phyloP scores from a whole-genome alignment of 257 asterid species.

The Oldenlandia corymbosa region DNA sequence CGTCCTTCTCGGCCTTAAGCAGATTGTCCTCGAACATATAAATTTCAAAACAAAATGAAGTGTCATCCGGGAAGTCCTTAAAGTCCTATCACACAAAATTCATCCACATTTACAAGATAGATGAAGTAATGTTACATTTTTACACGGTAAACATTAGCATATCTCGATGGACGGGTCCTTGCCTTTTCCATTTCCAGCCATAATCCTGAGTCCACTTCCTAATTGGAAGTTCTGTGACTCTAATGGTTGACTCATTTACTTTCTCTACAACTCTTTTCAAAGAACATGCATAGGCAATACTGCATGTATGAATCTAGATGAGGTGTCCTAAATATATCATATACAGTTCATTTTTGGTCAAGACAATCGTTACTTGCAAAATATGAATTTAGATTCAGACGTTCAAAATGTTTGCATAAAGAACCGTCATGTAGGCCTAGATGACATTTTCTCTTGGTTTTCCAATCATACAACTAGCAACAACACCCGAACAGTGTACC shows the following conservation, averaged over 20 bases:
- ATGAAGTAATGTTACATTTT: background rate
- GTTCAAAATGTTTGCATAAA: too few relatives aligned
- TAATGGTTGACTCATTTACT: conserved; percentile 55
- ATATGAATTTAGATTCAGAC: too few relatives aligned
- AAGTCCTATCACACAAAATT: conserved; percentile 39
- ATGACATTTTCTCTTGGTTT: too few relatives aligned
- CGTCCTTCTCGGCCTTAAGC: conserved; percentile 57
- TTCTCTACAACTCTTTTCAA: conserved; percentile 73
- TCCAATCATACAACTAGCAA: too few relatives aligned
- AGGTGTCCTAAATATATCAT: too few relatives aligned
- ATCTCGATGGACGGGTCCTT: conserved; percentile 87
- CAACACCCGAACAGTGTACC: too few relatives aligned
- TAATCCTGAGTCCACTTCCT: conserved; percentile 91
- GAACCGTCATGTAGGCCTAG: too few relatives aligned
- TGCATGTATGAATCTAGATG: too few relatives aligned
- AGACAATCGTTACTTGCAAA: too few relatives aligned
- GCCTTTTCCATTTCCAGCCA: conserved; percentile 58
- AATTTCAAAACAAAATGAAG: conserved; percentile 57
- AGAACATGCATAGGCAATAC: too few relatives aligned
- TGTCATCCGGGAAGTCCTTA: conserved; percentile 61
- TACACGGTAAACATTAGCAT: background rate
- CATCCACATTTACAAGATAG: conserved; percentile 6
- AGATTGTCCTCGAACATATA: conserved; percentile 52
- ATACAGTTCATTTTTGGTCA: too few relatives aligned
- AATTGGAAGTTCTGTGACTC: conserved; percentile 80